Conservation (phyloP, 1,284 basidiomycete species). For the Ustilago trichophora region DNA sequence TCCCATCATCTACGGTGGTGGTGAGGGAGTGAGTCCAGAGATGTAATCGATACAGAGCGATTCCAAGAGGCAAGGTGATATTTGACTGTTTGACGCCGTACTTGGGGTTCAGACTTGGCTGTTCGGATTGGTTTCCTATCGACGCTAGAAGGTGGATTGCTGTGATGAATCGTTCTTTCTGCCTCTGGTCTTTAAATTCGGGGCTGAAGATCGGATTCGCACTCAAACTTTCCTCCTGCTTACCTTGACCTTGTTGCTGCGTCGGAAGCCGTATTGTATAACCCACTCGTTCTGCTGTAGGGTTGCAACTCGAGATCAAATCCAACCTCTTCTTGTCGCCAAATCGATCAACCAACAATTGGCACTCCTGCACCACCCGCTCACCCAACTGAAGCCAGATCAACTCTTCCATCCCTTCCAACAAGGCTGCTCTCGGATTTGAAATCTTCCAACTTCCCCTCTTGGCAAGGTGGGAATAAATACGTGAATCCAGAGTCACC, state of each 20-base stretch:
- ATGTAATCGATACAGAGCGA: conserved; percentile 31
- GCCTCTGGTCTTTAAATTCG: background rate
- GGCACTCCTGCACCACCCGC: conserved; percentile 14
- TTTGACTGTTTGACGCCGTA: conserved; percentile 7
- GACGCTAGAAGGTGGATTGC: background rate
- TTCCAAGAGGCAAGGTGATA: conserved; percentile 14
- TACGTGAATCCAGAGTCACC: conserved; percentile 6
- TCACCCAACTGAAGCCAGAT: conserved; percentile 21
- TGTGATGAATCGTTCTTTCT: background rate
- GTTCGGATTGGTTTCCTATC: too few relatives aligned
- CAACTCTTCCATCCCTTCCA: conserved; percentile 1
- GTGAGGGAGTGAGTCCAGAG: conserved; percentile 23
- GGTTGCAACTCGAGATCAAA: too few relatives aligned
- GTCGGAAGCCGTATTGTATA: too few relatives aligned
- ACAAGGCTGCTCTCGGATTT: conserved; percentile 8
- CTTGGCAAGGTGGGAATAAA: background rate
- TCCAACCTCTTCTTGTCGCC: background rate
- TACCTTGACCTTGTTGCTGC: too few relatives aligned
- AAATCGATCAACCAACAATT: conserved; percentile 3
- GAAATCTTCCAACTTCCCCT: conserved; percentile 5
- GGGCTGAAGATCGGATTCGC: conserved; percentile 2
- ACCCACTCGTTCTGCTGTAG: too few relatives aligned
- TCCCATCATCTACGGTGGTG: too few relatives aligned
- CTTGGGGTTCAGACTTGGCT: too few relatives aligned
- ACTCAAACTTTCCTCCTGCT: background rate